These are phyloP conservation scores for Arthrobotrys conoides DNA, from an alignment of 2,329 filamentous ascomycete genomes.

Conservation along the genomic window DNA sequence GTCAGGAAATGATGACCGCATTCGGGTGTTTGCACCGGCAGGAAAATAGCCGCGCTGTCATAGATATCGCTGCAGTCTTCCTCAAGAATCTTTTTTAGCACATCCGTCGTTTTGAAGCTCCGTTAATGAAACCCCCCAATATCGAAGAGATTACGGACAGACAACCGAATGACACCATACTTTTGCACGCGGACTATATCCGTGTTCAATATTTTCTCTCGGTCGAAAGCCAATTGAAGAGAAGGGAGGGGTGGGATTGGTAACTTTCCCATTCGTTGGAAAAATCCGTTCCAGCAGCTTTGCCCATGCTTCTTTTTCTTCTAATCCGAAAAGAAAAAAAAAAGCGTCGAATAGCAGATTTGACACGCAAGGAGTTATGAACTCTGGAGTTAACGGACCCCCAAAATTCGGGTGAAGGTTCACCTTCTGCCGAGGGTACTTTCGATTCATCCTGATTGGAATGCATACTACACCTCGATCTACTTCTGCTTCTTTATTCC, in stretches of 20 bases:
- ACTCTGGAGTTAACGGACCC: conserved; percentile 29
- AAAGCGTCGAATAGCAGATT: conserved; percentile 7
- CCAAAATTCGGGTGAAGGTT: conserved; percentile 28
- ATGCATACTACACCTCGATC: conserved; percentile 24
- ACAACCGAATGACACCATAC: conserved; percentile 19
- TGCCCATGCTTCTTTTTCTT: not conserved
- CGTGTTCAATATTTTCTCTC: not conserved
- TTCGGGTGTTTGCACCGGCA: conserved; percentile 54
- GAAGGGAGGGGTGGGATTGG: not conserved
- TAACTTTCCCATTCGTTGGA: conserved; percentile 30
- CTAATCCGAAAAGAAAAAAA: not conserved
- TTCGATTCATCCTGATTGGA: conserved; percentile 57
- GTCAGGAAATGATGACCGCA: conserved; percentile 48
- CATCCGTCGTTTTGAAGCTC: conserved; percentile 26
- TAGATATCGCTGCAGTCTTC: not conserved
- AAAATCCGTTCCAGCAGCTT: conserved; percentile 30
- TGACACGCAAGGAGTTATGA: conserved; percentile 35
- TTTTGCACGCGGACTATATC: conserved; percentile 4
- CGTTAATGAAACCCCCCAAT: conserved; percentile 20
- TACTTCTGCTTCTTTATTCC: conserved; percentile 13
- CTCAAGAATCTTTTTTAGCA: conserved; percentile 38
- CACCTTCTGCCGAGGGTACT: conserved; percentile 23
- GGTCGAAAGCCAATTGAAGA: not conserved
- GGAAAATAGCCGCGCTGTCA: conserved; percentile 52
- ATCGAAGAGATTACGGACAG: conserved; percentile 23